Percentiles rank a stretch among this genome's conserved stretches.
Conservation (phyloP, 192 early-diverging fungal species). For the Mycoemilia scoparia region DNA sequence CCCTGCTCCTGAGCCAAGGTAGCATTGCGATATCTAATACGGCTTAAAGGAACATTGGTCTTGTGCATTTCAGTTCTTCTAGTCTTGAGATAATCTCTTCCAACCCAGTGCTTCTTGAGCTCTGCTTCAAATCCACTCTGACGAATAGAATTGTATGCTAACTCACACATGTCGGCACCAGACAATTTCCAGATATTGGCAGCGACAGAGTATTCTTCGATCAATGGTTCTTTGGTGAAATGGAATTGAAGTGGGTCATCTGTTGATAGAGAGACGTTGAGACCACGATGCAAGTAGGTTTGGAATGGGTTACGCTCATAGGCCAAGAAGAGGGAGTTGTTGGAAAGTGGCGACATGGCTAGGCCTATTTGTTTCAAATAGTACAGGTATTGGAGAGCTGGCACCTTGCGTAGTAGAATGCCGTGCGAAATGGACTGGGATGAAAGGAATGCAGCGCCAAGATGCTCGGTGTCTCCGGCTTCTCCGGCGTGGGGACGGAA, state of each 20-base stretch:
- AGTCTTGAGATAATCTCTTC: conserved; percentile 50
- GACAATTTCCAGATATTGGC: conserved; percentile 93
- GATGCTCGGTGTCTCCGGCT: conserved; percentile 86
- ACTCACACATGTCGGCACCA: conserved; percentile 84
- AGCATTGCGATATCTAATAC: conserved; percentile 64
- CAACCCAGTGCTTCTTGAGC: conserved; percentile 83
- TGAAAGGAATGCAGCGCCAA: conserved; percentile 74
- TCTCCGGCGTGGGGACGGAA: conserved; percentile 87
- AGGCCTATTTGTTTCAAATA: conserved; percentile 91
- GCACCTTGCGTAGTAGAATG: conserved; percentile 83
- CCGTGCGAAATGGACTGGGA: conserved; percentile 81
- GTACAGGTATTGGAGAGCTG: conserved; percentile 84
- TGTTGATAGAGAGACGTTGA: conserved; percentile 83
- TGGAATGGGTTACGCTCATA: conserved; percentile 87
- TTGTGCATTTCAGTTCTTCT: conserved; percentile 69
- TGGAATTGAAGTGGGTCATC: conserved; percentile 96
- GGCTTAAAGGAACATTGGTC: conserved; percentile 82
- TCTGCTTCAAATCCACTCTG: conserved; percentile 81
- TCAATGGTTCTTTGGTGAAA: conserved; percentile 89
- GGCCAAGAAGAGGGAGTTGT: conserved; percentile 87
- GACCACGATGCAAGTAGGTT: conserved; percentile 77
- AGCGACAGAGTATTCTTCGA: conserved; percentile 90
- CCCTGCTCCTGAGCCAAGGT: conserved; percentile 66
- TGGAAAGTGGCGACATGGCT: conserved; percentile 91
- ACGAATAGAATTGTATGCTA: conserved; percentile 73